phyloP scores from a whole-genome alignment of 768 basidiomycete genomes.

The Lactifluus piperatus region DNA sequence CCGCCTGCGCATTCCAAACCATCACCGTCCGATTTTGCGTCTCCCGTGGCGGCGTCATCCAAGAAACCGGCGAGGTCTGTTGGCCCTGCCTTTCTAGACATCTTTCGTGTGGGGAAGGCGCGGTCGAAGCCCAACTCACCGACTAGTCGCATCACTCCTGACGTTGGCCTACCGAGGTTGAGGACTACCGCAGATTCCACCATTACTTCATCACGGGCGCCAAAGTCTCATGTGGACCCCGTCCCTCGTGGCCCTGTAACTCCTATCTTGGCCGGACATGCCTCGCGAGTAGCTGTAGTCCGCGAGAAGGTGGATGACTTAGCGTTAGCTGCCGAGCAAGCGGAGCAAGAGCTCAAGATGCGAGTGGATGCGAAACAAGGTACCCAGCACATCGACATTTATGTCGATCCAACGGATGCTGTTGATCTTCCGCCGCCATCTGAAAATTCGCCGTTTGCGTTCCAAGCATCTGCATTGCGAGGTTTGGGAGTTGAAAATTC shows the following conservation, averaged over 20 bases:
- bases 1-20: constrained; percentile 85
- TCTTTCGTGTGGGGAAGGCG: constrained; percentile 61
- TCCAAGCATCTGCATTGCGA: constrained; percentile 65
- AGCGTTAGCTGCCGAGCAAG: constrained; percentile 60
- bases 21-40: constrained; percentile 53
- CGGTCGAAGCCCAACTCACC: constrained; percentile 52
- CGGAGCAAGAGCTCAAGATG: constrained; percentile 60
- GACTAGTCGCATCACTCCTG: constrained; percentile 35
- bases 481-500: constrained; percentile 70
- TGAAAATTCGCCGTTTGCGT: constrained; percentile 59
- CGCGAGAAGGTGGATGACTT: constrained; percentile 75
- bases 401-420: constrained; percentile 78
- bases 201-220: constrained; percentile 10
- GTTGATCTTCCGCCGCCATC: constrained; percentile 72
- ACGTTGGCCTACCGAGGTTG: constrained; percentile 14
- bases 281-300: constrained; percentile 61
- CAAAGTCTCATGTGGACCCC: constrained; percentile 20
- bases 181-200: constrained; percentile 22
- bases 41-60: constrained; percentile 29
- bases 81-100: constrained; percentile 53
- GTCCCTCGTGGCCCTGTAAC: constrained; percentile 20
- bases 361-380: constrained; percentile 40
- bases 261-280: constrained; percentile 6
- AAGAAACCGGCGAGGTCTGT: constrained; percentile 41
- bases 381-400: constrained; percentile 38